Conservation (phyloP, 768 basidiomycete genomes). For the Sarcodon aspratus region DNA sequence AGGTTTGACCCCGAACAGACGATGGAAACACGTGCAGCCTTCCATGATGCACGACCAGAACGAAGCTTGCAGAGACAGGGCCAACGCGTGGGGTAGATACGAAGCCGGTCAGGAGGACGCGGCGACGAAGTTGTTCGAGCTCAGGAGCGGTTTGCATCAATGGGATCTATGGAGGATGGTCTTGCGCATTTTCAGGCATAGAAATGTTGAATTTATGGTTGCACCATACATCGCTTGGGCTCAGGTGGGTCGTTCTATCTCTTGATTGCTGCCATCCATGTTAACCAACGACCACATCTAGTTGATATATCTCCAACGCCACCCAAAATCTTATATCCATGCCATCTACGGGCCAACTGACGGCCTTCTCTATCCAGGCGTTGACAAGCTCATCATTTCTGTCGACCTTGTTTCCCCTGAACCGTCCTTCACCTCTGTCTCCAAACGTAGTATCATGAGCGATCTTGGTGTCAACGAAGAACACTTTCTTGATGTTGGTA, state of each 20-base stretch:
- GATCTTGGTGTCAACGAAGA: constrained; percentile 66
- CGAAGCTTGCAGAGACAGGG: constrained; percentile 65
- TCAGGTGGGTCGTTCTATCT: constrained; percentile 50
- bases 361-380: constrained; percentile 74
- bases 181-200: constrained; percentile 83
- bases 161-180: constrained; percentile 96
- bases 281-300: constrained; percentile 19
- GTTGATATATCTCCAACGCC: constrained; percentile 92
- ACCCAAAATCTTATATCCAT: constrained; percentile 89
- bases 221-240: constrained; percentile 95
- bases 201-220: constrained; percentile 92
- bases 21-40: constrained; percentile 53
- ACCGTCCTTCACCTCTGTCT: constrained; percentile 75
- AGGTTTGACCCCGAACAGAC: constrained; percentile 71
- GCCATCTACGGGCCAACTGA: constrained; percentile 89
- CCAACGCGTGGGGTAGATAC: constrained; percentile 88
- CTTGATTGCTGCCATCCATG: background rate
- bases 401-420: constrained; percentile 61
- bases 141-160: constrained; percentile 54
- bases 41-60: constrained; percentile 33
- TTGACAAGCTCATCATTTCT: constrained; percentile 84
- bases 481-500: constrained; percentile 89
- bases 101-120: constrained; percentile 87
- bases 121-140: constrained; percentile 77
- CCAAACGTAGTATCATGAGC: constrained; percentile 63